These are phyloP conservation scores for Phlebiopsis gigantea DNA, from an alignment of 768 basidiomycete genomes.

Conservation along the genomic window DNA sequence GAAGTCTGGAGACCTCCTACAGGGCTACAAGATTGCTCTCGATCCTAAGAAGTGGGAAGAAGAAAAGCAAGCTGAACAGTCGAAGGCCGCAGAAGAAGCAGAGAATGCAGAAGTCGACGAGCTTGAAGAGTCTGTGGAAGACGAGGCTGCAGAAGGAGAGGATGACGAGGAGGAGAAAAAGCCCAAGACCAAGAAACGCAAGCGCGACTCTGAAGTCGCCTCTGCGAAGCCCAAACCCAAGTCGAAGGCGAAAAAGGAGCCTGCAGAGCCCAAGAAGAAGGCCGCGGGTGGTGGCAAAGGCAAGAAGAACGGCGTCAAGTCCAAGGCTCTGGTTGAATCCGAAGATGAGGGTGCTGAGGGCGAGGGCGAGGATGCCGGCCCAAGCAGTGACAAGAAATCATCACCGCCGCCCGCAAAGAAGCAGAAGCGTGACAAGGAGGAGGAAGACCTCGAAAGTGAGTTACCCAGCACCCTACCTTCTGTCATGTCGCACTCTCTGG, in stretches of 20 bases:
- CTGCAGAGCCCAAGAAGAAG: constrained; percentile 34
- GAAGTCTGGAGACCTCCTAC: constrained; percentile 67
- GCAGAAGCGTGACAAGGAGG: constrained; percentile 53
- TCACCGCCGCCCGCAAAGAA: constrained; percentile 66
- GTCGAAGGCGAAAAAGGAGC: constrained; percentile 40
- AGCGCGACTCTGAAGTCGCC: constrained; percentile 53
- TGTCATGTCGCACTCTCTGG: constrained; percentile 9
- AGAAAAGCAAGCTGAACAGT: constrained; percentile 31
- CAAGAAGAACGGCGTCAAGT: constrained; percentile 57
- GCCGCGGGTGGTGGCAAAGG: constrained; percentile 30
- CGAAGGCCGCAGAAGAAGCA: constrained; percentile 37
- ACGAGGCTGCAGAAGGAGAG: constrained; percentile 42
- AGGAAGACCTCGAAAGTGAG: constrained; percentile 58
- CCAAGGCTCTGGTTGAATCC: constrained; percentile 59
- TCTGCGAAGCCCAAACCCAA: constrained; percentile 37
- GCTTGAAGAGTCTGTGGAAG: constrained; percentile 48
- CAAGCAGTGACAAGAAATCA: constrained; percentile 39
- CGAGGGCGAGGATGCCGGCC: constrained; percentile 32
- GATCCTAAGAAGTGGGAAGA: constrained; percentile 70
- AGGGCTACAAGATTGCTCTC: constrained; percentile 70
- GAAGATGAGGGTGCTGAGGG: constrained; percentile 42
- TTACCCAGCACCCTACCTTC: constrained; percentile 9
- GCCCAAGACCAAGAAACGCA: constrained; percentile 49
- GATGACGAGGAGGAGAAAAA: constrained; percentile 41
- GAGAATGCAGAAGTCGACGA: constrained; percentile 65